Conservation (phyloP, 164 flowering plant genomes). For the Berberis thunbergii region DNA sequence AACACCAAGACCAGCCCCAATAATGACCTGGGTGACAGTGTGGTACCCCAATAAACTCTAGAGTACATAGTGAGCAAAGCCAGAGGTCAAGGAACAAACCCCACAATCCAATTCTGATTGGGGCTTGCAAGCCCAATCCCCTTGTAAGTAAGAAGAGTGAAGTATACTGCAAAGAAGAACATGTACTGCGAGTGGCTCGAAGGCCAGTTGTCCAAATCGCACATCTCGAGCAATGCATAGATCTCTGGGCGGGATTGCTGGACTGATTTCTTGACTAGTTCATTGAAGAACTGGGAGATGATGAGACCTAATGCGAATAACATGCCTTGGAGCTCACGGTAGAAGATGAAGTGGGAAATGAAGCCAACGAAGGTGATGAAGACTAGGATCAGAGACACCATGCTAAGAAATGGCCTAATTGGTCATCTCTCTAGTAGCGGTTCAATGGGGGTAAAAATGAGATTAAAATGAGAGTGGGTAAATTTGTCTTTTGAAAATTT, state of each 20-base stretch:
- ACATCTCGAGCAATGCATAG: conserved; percentile 63
- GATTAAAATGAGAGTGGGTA: no score
- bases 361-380: no score
- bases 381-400: no score
- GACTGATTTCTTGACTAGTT: conserved; percentile 54
- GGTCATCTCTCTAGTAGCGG: no score
- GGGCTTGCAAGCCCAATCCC: conserved; percentile 27
- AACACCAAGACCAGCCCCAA: conserved; percentile 67
- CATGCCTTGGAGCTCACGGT: no score
- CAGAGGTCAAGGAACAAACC: conserved; percentile 37
- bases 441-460: no score
- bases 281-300: conserved; percentile 22
- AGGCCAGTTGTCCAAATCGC: conserved; percentile 98
- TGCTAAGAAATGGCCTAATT: no score
- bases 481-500: no score
- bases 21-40: conserved; percentile 77
- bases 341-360: no score
- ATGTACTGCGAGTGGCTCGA: conserved; percentile 89
- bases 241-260: conserved; percentile 77
- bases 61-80: conserved; percentile 77
- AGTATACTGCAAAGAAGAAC: conserved; percentile 80
- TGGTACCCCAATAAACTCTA: conserved; percentile 98
- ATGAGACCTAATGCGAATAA: no score
- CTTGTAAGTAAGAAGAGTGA: conserved; percentile 36
- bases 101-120: conserved; percentile 19